Percentiles rank a stretch among this genome's conserved stretches.
Evolutionary conservation across 148 eudicot genomes (phyloP).

Genomic region (Beta vulgaris): DNA sequence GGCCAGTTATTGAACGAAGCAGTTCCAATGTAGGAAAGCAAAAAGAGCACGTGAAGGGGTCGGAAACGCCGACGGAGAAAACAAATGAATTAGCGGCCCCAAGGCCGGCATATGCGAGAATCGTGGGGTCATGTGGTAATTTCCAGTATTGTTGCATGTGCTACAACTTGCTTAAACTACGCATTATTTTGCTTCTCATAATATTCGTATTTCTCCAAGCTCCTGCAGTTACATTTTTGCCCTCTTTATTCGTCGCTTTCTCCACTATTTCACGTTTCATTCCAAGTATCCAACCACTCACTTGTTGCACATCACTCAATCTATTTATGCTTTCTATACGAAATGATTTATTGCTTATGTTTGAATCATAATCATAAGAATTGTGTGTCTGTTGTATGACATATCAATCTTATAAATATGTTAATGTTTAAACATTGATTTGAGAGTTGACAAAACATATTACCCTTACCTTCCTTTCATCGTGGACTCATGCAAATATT

Average conservation of each 20-base stretch:
- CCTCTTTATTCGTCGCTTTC: neutral
- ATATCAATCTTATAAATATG: too few relatives aligned
- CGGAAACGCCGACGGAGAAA: constrained; percentile 13
- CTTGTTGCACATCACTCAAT: neutral
- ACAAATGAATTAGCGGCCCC: constrained; percentile 12
- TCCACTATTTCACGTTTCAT: too few relatives aligned
- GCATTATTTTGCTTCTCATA: neutral
- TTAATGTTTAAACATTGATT: neutral
- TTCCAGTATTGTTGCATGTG: neutral
- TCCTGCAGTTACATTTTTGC: neutral
- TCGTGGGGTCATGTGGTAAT: constrained; percentile 1
- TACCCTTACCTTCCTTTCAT: too few relatives aligned
- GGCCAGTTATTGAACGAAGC: neutral
- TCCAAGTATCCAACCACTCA: too few relatives aligned
- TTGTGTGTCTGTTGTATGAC: too few relatives aligned
- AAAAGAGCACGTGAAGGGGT: constrained; percentile 5
- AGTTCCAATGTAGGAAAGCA: neutral
- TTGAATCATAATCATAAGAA: too few relatives aligned
- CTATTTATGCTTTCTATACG: neutral
- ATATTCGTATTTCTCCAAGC: too few relatives aligned
- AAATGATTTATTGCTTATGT: neutral
- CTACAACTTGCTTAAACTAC: neutral
- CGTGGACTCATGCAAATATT: too few relatives aligned
- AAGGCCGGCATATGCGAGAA: neutral
- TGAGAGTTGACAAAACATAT: neutral